Percentiles rank a stretch among this genome's conserved stretches.
Evolutionary conservation across 1,284 basidiomycete species (phyloP).

Genomic region (Lignosus rhinocerotis): DNA sequence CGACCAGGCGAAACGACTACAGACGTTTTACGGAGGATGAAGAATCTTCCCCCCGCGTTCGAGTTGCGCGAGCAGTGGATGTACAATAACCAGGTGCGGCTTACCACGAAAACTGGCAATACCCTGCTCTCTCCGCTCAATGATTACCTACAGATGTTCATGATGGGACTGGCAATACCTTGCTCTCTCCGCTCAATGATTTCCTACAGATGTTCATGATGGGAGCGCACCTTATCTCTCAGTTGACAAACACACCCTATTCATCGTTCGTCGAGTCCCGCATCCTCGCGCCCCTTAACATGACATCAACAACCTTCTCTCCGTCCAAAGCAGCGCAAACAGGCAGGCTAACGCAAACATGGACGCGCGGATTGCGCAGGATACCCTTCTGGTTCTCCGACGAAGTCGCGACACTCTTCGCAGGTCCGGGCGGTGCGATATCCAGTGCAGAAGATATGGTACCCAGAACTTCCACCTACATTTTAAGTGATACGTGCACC

Average conservation of each 20-base stretch:
- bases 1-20: conserved; percentile 28
- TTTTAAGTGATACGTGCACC: no score
- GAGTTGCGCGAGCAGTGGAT: conserved; percentile 43
- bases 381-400: conserved; percentile 33
- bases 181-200: no score
- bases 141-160: conserved; percentile 15
- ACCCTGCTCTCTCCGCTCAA: no score
- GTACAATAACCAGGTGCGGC: conserved; percentile 45
- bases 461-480: neutral
- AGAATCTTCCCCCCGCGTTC: conserved; percentile 23
- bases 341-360: conserved; percentile 37
- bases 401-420: conserved; percentile 27
- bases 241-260: conserved; percentile 36
- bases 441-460: conserved; percentile 36
- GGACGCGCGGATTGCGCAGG: conserved; percentile 25
- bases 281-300: conserved; percentile 36
- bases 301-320: conserved; percentile 38
- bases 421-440: conserved; percentile 36
- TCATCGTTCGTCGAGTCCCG: conserved; percentile 29
- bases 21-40: conserved; percentile 26
- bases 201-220: conserved; percentile 17
- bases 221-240: conserved; percentile 35
- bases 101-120: neutral
- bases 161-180: conserved; percentile 14
- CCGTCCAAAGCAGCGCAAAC: conserved; percentile 33